phyloP scores from a whole-genome alignment of 495 filamentous ascomycete species.

The Podospora sp. region DNA sequence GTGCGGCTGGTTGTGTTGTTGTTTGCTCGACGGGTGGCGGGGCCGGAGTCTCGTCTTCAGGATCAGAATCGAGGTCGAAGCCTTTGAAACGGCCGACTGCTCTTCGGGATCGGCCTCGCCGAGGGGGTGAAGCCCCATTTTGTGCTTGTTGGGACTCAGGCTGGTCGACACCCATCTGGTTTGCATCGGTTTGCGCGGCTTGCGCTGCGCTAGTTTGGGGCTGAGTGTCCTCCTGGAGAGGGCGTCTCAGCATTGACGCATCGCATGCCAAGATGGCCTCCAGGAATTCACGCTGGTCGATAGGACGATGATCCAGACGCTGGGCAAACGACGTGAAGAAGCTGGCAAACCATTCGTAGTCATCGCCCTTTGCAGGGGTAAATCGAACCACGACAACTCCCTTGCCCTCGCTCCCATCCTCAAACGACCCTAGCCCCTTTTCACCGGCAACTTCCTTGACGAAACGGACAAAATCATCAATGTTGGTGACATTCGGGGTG shows the following conservation, averaged over 20 bases:
- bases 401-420: conserved; percentile 62
- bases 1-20: neutral
- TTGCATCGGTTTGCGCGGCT: neutral
- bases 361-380: conserved; percentile 59
- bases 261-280: conserved; percentile 84
- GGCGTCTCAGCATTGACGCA: conserved; percentile 65
- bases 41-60: conserved; percentile 29
- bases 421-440: conserved; percentile 65
- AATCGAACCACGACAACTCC: conserved; percentile 82
- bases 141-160: conserved; percentile 17
- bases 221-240: conserved; percentile 52
- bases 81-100: conserved; percentile 70
- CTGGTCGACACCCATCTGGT: conserved; percentile 39
- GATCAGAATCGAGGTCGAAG: conserved; percentile 55
- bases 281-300: conserved; percentile 90
- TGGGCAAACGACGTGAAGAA: conserved; percentile 68
- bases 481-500: conserved; percentile 64
- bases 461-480: conserved; percentile 75
- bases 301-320: conserved; percentile 73
- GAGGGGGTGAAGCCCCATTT: conserved; percentile 25
- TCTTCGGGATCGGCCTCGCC: conserved; percentile 39
- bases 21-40: neutral
- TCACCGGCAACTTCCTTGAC: conserved; percentile 74
- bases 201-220: conserved; percentile 15
- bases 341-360: conserved; percentile 69